Conservation (phyloP, 352 stramenopile species). For the Globisporangium iwayamae region DNA sequence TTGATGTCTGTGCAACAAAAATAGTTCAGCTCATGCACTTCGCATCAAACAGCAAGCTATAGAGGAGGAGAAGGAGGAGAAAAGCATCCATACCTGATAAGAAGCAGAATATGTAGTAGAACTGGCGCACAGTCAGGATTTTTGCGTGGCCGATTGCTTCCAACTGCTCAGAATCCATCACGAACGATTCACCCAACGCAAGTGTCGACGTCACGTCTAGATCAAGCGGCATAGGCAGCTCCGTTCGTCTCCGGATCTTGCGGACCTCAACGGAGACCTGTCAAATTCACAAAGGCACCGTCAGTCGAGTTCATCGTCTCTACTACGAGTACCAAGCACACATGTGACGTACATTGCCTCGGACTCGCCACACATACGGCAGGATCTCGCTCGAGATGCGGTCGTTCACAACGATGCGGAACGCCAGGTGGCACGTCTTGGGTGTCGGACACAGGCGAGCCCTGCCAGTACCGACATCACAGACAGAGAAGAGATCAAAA, state of each 20-base stretch:
- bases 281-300: neutral
- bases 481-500: neutral
- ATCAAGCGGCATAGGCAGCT: constrained; percentile 20
- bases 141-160: constrained; percentile 66
- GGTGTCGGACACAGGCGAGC: constrained; percentile 64
- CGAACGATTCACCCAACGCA: constrained; percentile 20
- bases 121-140: constrained; percentile 61
- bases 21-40: neutral
- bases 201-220: constrained; percentile 16
- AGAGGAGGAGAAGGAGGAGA: neutral
- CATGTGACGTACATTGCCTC: constrained; percentile 44
- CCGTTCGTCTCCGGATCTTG: constrained; percentile 57
- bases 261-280: constrained; percentile 60
- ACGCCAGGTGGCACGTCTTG: constrained; percentile 73
- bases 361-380: constrained; percentile 70
- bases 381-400: constrained; percentile 57
- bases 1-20: constrained; percentile 41
- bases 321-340: neutral
- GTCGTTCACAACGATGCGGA: constrained; percentile 68
- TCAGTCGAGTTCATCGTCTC: neutral
- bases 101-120: constrained; percentile 85
- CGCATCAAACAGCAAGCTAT: neutral
- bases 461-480: constrained; percentile 23
- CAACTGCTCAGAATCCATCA: constrained; percentile 16
- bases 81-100: constrained; percentile 32